These are phyloP conservation scores for Yamadazyma nakazawae DNA, from an alignment of 805 yeast genomes.

Conservation along the genomic window DNA sequence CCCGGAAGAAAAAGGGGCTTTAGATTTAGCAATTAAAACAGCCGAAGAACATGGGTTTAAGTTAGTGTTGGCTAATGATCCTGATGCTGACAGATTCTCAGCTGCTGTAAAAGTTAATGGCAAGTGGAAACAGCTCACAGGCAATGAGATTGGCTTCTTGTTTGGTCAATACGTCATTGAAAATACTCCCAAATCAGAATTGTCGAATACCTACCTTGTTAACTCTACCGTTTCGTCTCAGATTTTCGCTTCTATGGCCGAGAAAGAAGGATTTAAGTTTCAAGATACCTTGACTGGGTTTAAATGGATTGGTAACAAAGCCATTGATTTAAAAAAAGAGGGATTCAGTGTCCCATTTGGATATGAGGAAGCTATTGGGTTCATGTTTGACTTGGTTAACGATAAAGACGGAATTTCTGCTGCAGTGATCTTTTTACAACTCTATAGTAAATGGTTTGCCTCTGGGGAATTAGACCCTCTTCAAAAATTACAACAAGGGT, in stretches of 20 bases:
- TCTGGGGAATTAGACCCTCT: slow-evolving; percentile 32
- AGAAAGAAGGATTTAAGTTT: slow-evolving; percentile 54
- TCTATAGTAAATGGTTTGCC: slow-evolving; percentile 42
- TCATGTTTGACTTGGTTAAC: slow-evolving; percentile 78
- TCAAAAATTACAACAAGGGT: slow-evolving; percentile 56
- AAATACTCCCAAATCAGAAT: slow-evolving; percentile 20
- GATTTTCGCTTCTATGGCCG: slow-evolving; percentile 68
- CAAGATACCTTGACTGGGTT: slow-evolving; percentile 91
- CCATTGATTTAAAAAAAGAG: slow-evolving; percentile 60
- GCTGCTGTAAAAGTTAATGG: slow-evolving; percentile 57
- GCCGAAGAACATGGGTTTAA: slow-evolving; percentile 53
- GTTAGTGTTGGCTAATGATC: slow-evolving; percentile 85
- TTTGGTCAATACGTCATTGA: slow-evolving; percentile 67
- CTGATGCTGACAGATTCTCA: slow-evolving; percentile 94
- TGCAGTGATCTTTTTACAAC: slow-evolving; percentile 67
- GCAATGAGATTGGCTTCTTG: slow-evolving; percentile 85
- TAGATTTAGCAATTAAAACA: slow-evolving; percentile 59
- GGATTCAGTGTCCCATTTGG: slow-evolving; percentile 83
- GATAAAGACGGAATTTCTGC: slow-evolving; percentile 95
- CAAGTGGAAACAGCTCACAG: slow-evolving; percentile 77
- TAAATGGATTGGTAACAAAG: slow-evolving; percentile 94
- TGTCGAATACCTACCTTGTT: slow-evolving; percentile 50
- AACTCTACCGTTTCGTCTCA: slow-evolving; percentile 94
- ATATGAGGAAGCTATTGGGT: slow-evolving; percentile 95
- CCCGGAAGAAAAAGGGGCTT: slow-evolving; percentile 93